Evolutionary conservation across 2,329 filamentous ascomycete genomes (phyloP).

Genomic region (Claviceps sp.): DNA sequence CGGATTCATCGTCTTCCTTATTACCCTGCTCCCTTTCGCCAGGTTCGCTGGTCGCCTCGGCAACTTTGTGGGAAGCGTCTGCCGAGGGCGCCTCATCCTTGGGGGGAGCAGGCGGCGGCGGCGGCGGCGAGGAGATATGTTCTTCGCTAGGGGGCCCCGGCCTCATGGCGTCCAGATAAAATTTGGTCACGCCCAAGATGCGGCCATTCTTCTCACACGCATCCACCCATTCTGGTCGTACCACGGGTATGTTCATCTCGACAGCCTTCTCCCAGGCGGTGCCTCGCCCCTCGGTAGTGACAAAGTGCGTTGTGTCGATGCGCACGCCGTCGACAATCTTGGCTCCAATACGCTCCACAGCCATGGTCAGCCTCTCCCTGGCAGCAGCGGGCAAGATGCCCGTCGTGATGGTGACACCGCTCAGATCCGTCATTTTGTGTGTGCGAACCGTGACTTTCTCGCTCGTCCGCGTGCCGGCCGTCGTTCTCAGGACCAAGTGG

Average conservation of each 20-base stretch:
- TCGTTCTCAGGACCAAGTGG: constrained; percentile 81
- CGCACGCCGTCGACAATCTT: constrained; percentile 81
- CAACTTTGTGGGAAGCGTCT: constrained; percentile 12
- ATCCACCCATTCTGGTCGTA: constrained; percentile 92
- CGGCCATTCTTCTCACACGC: constrained; percentile 89
- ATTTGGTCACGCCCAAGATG: constrained; percentile 87
- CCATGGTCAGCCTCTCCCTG: constrained; percentile 58
- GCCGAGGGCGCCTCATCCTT: constrained; percentile 13
- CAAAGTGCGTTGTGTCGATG: constrained; percentile 97
- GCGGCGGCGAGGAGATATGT: constrained; percentile 12
- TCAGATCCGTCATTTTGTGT: constrained; percentile 97
- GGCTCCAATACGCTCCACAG: constrained; percentile 79
- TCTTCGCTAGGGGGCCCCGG: constrained; percentile 27
- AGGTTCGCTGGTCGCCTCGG: constrained; percentile 5
- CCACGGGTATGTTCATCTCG: constrained; percentile 95
- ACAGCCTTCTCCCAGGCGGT: constrained; percentile 90
- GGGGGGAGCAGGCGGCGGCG: constrained; percentile 14
- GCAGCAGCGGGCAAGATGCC: constrained; percentile 66
- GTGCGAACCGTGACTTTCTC: constrained; percentile 78
- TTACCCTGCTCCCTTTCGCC: constrained; percentile 14
- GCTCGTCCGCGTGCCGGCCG: constrained; percentile 72
- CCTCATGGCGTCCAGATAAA: constrained; percentile 74
- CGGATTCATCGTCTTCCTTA: constrained; percentile 6
- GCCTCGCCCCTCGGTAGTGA: constrained; percentile 86
- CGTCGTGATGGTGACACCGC: constrained; percentile 86